Percentiles rank a stretch among this genome's conserved stretches.
Evolutionary conservation across 148 eudicot genomes (phyloP).

Genomic region (Chenopodium quinoa): DNA sequence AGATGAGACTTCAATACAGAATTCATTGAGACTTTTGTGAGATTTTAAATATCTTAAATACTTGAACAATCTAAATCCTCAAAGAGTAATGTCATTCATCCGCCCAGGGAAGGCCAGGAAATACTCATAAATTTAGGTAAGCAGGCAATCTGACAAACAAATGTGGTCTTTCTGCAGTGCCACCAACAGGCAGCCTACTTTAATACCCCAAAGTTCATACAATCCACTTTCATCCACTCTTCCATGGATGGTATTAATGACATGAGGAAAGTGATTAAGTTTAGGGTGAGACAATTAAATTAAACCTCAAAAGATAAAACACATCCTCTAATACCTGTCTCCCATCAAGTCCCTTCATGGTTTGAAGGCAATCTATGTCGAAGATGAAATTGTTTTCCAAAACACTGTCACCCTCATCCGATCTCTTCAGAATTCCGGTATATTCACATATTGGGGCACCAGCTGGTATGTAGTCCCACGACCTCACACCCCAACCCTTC

Average conservation of each 20-base stretch:
- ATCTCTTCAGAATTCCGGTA: constrained; percentile 40
- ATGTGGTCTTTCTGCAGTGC: background rate
- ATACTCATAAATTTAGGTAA: background rate
- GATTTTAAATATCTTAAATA: background rate
- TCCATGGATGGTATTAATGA: background rate
- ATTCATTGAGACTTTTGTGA: background rate
- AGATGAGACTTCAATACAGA: background rate
- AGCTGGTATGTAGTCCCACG: constrained; percentile 49
- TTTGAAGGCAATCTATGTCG: constrained; percentile 58
- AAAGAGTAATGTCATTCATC: too few relatives aligned
- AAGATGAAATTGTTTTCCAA: constrained; percentile 46
- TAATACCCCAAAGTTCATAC: background rate
- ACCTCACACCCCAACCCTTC: constrained; percentile 61
- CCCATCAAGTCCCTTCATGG: constrained; percentile 59
- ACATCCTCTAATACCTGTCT: constrained; percentile 43
- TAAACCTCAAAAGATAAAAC: background rate
- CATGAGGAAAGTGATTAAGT: background rate
- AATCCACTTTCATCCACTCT: background rate
- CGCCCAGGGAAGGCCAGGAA: background rate
- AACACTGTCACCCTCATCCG: constrained; percentile 47
- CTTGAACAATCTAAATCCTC: background rate
- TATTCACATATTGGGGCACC: constrained; percentile 60
- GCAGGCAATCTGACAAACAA: background rate
- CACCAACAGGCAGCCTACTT: background rate
- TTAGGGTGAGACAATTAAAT: background rate